Evolutionary conservation across 2,329 filamentous ascomycete species (phyloP), one percentile per base, ranked within the genome.

Genomic region (Trichophyton rubrum): DNA sequence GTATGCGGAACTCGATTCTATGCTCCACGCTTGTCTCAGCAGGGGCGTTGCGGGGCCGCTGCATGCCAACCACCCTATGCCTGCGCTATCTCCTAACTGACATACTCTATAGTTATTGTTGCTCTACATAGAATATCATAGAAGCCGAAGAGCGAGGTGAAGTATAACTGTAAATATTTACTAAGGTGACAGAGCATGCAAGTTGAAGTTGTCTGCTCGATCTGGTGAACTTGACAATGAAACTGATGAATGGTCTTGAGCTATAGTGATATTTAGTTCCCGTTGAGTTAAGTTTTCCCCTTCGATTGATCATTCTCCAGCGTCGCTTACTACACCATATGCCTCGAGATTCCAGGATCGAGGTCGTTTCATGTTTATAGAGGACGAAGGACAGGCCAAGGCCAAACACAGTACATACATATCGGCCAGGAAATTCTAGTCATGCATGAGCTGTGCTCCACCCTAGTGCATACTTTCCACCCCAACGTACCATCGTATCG

Each of bases 311-410:
- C 49, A 53, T 30, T 33, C 13, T 8, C 49, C 49, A n/a, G 49
- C 49, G 22, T 22, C 27, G 49, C 49, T 53, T 53, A 53, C 49
- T 53, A 53, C 49, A 24, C 49, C 24, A 53, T 53, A 24, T 53
- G 24, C 49, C 22, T 53, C 22, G 49, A 53, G 49, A 24, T 24
- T 8, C 49, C 15, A 17, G 49, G 49, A 30, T 33, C 5, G 22
- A 53, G 22, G 27, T n/a, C 27, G 49, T 53, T 53, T 53, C 24
- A 53, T 53, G 49, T 53, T 53, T 53, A 33, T 53, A 53, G 40
- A n/a, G 49, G 49, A 3, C 13, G 27, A 27, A 30, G 24, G 27
- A 8, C 24, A 30, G 49, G 5, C 43, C 9, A 38, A 38, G 33
- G 9, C 33, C 33, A 4, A 9, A 13, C 20, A 47, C 17, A 24